Evolutionary conservation across 495 filamentous ascomycete genomes (phyloP).

Genomic region (Penicillium canescens): DNA sequence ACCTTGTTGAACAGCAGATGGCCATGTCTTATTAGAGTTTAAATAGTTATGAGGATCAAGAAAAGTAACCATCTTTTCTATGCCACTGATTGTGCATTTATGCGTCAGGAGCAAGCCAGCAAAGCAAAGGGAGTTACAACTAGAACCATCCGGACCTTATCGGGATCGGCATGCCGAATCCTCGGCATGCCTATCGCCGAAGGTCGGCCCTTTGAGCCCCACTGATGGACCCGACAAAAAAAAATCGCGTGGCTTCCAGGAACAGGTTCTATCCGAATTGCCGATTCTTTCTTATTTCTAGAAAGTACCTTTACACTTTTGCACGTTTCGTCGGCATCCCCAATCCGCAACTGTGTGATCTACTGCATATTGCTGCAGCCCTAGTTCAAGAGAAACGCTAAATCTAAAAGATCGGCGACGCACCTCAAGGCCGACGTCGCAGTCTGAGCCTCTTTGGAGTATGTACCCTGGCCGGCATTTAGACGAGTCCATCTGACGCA

Average conservation of each 20-base stretch:
- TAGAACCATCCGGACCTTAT: too few species aligned
- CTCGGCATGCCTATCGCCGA: conserved; percentile 29
- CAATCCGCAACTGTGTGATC: not conserved
- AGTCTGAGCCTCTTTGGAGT: not conserved
- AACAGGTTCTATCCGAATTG: not conserved
- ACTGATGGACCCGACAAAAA: conserved; percentile 16
- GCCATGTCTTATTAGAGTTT: too few species aligned
- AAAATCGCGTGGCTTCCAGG: conserved; percentile 13
- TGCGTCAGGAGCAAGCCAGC: too few species aligned
- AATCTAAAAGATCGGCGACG: not conserved
- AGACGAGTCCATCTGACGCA: not conserved
- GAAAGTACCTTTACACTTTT: not conserved
- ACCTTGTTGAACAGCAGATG: too few species aligned
- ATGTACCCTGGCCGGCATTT: not conserved
- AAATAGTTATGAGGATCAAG: too few species aligned
- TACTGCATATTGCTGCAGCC: not conserved
- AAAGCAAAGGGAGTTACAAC: too few species aligned
- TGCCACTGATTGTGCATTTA: too few species aligned
- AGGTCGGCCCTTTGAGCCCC: conserved; percentile 24
- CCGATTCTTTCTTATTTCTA: not conserved
- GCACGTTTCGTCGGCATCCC: not conserved
- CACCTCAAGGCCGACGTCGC: not conserved
- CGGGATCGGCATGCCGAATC: too few species aligned
- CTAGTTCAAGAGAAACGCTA: not conserved
- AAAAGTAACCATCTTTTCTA: too few species aligned